Conservation (phyloP, 2,329 filamentous ascomycete genomes). For the Fusarium sp. region DNA sequence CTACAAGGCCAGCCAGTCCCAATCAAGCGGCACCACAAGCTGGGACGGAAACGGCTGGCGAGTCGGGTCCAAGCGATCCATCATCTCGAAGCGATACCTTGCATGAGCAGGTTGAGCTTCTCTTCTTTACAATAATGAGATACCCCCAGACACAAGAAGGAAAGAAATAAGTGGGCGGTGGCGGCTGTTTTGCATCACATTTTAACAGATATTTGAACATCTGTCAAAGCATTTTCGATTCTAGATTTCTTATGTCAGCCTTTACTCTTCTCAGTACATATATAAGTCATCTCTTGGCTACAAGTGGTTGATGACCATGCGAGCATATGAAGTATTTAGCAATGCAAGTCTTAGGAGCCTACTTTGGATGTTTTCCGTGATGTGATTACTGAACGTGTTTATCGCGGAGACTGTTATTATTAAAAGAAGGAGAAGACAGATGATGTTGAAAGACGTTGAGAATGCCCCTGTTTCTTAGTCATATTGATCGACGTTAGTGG, state of each 20-base stretch:
- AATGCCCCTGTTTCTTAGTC: conserved; percentile 27
- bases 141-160: conserved; percentile 17
- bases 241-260: conserved; percentile 20
- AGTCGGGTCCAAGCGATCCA: conserved; percentile 25
- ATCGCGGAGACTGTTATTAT: no score
- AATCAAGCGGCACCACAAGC: conserved; percentile 7
- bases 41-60: conserved; percentile 22
- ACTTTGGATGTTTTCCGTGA: background rate
- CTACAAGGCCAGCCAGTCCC: conserved; percentile 14
- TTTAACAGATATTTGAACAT: conserved; percentile 12
- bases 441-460: conserved; percentile 20
- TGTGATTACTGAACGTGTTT: background rate
- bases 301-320: background rate
- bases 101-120: conserved; percentile 25
- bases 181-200: conserved; percentile 21
- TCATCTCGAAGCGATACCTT: conserved; percentile 32
- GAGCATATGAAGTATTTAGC: conserved; percentile 21
- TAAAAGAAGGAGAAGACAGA: background rate
- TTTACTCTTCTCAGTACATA: conserved; percentile 39
- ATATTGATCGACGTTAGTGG: conserved; percentile 2
- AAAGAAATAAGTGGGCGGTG: conserved; percentile 2
- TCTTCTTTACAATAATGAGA: conserved; percentile 11
- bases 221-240: conserved; percentile 16
- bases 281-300: conserved; percentile 23
- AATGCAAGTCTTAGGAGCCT: conserved; percentile 16